A percentile compares a stretch with the other conserved stretches of the same genome.
phyloP scores from a whole-genome alignment of 805 yeast genomes.

The Diddensiella transvaalensis region DNA sequence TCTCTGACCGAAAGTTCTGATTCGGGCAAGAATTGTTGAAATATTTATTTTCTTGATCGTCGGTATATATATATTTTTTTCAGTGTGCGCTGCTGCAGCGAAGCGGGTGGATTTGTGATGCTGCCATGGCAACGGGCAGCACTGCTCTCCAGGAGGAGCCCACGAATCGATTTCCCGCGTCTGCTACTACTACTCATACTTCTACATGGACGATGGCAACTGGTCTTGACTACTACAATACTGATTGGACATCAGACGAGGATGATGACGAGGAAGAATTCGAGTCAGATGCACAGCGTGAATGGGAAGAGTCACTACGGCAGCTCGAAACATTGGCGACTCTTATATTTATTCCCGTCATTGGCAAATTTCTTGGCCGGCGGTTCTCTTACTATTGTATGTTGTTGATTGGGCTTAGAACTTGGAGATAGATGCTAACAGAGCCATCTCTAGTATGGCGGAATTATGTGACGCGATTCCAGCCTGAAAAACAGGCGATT shows the following conservation, averaged over 20 bases:
- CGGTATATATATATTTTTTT: conserved; percentile 3
- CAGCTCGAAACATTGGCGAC: conserved; percentile 55
- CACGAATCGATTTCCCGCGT: too few species aligned
- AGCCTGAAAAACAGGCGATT: conserved; percentile 1
- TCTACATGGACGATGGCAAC: too few species aligned
- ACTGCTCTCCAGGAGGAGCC: too few species aligned
- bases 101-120: too few species aligned
- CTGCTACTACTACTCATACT: too few species aligned
- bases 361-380: conserved; percentile 68
- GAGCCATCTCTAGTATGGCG: conserved; percentile 9
- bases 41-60: too few species aligned
- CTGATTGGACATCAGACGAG: conserved; percentile 3
- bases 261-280: conserved; percentile 12
- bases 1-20: not conserved
- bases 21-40: not conserved
- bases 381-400: conserved; percentile 41
- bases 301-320: conserved; percentile 67
- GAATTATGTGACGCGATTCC: conserved; percentile 8
- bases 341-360: conserved; percentile 56
- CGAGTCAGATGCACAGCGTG: conserved; percentile 53
- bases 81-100: not conserved
- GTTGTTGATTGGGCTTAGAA: conserved; percentile 13
- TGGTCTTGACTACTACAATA: not conserved
- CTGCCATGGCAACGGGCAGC: too few species aligned
- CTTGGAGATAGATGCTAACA: not conserved